Evolutionary conservation across 345 rosid species (phyloP).

Genomic region (Euclidium syriacum): DNA sequence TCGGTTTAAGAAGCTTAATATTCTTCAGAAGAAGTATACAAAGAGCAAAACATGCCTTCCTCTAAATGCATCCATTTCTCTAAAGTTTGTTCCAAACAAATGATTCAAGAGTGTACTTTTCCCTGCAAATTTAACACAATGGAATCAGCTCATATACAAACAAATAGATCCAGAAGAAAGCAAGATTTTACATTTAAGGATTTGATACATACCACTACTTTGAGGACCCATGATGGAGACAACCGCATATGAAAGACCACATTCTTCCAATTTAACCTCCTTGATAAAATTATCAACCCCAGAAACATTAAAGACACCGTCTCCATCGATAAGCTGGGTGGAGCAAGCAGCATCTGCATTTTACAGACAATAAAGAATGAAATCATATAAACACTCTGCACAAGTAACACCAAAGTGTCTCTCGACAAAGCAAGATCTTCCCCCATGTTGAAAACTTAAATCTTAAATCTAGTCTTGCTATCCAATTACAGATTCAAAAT

Average conservation of each 20-base stretch:
- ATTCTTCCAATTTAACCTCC: constrained; percentile 67
- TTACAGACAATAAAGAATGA: constrained; percentile 31
- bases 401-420: background rate
- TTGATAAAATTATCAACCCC: constrained; percentile 75
- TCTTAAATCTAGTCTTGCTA: background rate
- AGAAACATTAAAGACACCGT: constrained; percentile 60
- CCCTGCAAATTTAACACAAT: constrained; percentile 48
- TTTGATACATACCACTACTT: constrained; percentile 76
- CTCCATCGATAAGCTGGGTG: constrained; percentile 93
- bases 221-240: constrained; percentile 99
- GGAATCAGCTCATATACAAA: background rate
- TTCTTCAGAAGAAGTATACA: background rate
- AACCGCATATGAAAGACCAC: constrained; percentile 90
- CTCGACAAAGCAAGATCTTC: background rate
- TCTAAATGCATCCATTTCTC: constrained; percentile 98
- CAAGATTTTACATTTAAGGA: background rate
- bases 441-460: background rate
- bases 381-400: background rate
- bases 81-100: constrained; percentile 84
- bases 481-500: constrained; percentile 1
- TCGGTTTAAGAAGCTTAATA: background rate
- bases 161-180: background rate
- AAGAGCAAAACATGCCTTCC: constrained; percentile 62
- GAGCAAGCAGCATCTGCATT: constrained; percentile 50
- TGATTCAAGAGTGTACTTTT: constrained; percentile 93